Conservation (phyloP, 2,329 filamentous ascomycete species). For the Davidsoniella eucalypti region DNA sequence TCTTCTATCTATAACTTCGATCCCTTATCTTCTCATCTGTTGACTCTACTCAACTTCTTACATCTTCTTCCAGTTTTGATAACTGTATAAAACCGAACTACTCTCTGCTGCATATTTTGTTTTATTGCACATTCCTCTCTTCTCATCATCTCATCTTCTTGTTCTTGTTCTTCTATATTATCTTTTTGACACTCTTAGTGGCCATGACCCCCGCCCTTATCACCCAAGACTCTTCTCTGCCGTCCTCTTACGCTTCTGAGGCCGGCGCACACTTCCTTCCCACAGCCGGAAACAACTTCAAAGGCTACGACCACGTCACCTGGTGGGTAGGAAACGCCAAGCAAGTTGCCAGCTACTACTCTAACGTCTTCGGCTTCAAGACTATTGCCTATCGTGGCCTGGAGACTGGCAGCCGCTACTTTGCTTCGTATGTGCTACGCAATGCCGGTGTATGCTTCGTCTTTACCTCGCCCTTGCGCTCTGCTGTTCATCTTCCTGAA, state of each 20-base stretch:
- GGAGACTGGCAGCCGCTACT: constrained; percentile 67
- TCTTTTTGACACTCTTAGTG: constrained; percentile 14
- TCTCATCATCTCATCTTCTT: background rate
- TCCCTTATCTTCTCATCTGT: no score
- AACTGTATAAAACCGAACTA: background rate
- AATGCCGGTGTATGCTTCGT: constrained; percentile 69
- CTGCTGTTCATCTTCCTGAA: constrained; percentile 32
- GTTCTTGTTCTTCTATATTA: constrained; percentile 2
- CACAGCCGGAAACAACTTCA: constrained; percentile 39
- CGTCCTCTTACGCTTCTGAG: background rate
- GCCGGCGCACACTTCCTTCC: constrained; percentile 34
- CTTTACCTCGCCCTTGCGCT: constrained; percentile 65
- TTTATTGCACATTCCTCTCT: background rate
- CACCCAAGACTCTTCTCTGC: constrained; percentile 20
- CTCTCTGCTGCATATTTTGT: background rate
- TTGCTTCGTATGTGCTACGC: constrained; percentile 69
- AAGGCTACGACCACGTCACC: constrained; percentile 80
- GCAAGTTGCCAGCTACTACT: constrained; percentile 81
- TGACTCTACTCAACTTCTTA: no score
- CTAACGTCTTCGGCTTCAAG: constrained; percentile 71
- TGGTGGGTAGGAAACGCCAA: constrained; percentile 98
- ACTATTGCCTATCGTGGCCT: constrained; percentile 72
- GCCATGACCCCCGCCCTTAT: constrained; percentile 45
- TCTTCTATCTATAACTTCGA: no score
- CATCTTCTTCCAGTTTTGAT: no score